These are phyloP conservation scores for Wickerhamomyces bisporus DNA, from an alignment of 805 yeast species.

Conservation along the genomic window DNA sequence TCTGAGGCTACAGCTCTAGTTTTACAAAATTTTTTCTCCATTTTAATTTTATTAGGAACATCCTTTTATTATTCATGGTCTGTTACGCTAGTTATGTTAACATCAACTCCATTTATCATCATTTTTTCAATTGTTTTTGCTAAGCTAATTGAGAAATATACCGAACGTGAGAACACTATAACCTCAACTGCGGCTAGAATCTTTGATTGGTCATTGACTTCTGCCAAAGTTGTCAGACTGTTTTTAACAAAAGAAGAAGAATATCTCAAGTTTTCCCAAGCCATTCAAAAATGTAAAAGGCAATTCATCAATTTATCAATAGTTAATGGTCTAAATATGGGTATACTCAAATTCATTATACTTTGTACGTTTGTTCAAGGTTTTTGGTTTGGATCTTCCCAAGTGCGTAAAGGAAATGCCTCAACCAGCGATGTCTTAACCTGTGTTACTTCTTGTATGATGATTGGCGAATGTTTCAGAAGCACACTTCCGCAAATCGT, in stretches of 20 bases:
- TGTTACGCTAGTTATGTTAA: conserved; percentile 70
- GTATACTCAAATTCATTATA: conserved; percentile 50
- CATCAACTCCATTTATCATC: conserved; percentile 65
- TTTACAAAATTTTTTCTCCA: conserved; percentile 47
- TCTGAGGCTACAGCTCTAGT: conserved; percentile 62
- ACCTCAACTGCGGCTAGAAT: conserved; percentile 54
- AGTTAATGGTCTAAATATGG: conserved; percentile 49
- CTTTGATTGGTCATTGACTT: conserved; percentile 64
- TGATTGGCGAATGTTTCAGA: conserved; percentile 59
- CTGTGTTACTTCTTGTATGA: conserved; percentile 76
- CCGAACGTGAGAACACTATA: conserved; percentile 50
- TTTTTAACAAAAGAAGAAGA: conserved; percentile 57
- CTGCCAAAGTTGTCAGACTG: conserved; percentile 55
- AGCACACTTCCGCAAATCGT: conserved; percentile 53
- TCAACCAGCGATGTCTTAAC: conserved; percentile 66
- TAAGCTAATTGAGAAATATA: conserved; percentile 40
- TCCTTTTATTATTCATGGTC: conserved; percentile 83
- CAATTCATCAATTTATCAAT: conserved; percentile 41
- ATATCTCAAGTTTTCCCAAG: conserved; percentile 31
- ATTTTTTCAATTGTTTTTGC: conserved; percentile 46
- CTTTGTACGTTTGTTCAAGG: conserved; percentile 84
- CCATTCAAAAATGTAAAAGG: conserved; percentile 27
- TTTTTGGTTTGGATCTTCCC: conserved; percentile 81
- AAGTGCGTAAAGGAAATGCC: conserved; percentile 48
- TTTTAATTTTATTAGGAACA: conserved; percentile 50